These are phyloP conservation scores for Phylloporus sp. DNA, from an alignment of 768 basidiomycete species.

Conservation along the genomic window DNA sequence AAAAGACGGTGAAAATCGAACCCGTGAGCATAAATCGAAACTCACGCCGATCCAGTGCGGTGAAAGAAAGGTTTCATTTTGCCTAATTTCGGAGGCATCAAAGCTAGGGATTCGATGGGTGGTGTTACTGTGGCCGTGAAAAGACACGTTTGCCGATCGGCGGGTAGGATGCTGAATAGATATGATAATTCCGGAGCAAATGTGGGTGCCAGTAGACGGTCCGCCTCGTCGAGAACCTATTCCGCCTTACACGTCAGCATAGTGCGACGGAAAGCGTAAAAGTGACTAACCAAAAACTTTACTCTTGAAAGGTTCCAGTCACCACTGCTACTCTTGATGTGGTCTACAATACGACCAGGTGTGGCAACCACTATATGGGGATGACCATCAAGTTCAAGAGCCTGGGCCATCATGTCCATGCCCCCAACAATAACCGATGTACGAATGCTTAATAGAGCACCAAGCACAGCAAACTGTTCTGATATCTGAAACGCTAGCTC, in stretches of 20 bases:
- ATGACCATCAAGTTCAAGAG: constrained; percentile 74
- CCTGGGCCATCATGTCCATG: constrained; percentile 97
- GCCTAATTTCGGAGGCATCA: constrained; percentile 67
- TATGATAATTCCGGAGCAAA: constrained; percentile 82
- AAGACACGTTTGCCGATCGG: constrained; percentile 89
- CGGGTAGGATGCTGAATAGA: constrained; percentile 72
- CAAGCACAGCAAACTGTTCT: constrained; percentile 92
- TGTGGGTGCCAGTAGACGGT: constrained; percentile 82
- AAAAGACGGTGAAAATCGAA: neutral
- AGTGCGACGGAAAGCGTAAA: neutral
- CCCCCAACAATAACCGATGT: constrained; percentile 93
- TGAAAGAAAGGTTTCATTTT: constrained; percentile 87
- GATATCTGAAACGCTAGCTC: constrained; percentile 97
- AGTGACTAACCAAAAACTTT: constrained; percentile 66
- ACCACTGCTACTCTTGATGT: constrained; percentile 64
- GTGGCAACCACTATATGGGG: constrained; percentile 96
- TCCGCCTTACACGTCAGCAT: neutral
- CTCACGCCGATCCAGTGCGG: constrained; percentile 68
- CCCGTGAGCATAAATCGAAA: constrained; percentile 5
- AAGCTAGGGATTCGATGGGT: constrained; percentile 73
- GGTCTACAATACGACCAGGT: constrained; percentile 91
- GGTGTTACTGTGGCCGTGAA: constrained; percentile 94
- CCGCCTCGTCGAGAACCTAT: constrained; percentile 95
- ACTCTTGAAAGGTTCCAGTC: constrained; percentile 84
- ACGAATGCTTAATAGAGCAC: constrained; percentile 70